phyloP scores from a whole-genome alignment of 2,329 filamentous ascomycete species.

The Eurotiales sp. region DNA sequence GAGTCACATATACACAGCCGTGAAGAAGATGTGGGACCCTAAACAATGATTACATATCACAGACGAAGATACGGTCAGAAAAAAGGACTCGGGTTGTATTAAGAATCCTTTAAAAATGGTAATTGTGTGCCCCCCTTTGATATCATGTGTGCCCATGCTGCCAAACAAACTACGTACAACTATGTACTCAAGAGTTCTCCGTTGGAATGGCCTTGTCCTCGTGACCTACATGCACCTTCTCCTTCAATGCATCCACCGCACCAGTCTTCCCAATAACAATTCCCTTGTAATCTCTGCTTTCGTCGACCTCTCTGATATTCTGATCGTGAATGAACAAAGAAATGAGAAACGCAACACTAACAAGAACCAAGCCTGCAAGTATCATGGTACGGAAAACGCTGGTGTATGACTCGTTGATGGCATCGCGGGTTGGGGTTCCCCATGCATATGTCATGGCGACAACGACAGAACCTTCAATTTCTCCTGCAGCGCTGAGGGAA shows the following conservation, averaged over 20 bases:
- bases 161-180: no score
- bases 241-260: conserved; percentile 6
- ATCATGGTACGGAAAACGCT: conserved; percentile 8
- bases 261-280: conserved; percentile 9
- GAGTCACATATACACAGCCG: no score
- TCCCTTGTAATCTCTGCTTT: conserved; percentile 7
- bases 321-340: conserved; percentile 3
- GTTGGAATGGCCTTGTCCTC: not conserved
- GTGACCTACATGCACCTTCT: conserved; percentile 2
- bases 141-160: no score
- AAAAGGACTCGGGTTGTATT: no score
- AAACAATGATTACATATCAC: no score
- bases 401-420: conserved; percentile 8
- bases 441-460: conserved; percentile 5
- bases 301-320: conserved; percentile 5
- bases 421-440: conserved; percentile 8
- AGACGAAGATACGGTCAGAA: no score
- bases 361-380: conserved; percentile 4
- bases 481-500: not conserved
- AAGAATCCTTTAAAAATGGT: not conserved
- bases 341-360: not conserved
- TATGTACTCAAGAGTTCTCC: not conserved
- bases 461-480: conserved; percentile 7
- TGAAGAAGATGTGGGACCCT: no score
- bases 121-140: not conserved